These are phyloP conservation scores for Dryadomyces quercus-mongolicae DNA, from an alignment of 2,329 filamentous ascomycete genomes.

Conservation along the genomic window DNA sequence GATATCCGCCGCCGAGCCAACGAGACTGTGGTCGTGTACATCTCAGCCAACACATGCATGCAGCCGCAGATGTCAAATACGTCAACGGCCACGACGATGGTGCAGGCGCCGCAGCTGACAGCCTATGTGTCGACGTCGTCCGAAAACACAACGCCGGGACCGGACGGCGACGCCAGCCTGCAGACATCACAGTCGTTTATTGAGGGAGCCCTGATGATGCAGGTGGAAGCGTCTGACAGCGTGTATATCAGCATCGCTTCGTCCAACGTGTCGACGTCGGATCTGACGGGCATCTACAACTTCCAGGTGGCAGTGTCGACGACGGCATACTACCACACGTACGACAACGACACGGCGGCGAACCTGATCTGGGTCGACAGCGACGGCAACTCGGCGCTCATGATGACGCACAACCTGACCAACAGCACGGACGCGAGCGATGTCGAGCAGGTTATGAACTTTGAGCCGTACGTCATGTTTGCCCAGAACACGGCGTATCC, in stretches of 20 bases:
- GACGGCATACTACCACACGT: slow-evolving; percentile 64
- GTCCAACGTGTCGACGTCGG: slow-evolving; percentile 44
- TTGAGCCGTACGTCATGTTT: slow-evolving; percentile 65
- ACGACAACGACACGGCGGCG: slow-evolving; percentile 35
- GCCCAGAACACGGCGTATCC: slow-evolving; percentile 48
- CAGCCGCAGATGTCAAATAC: slow-evolving; percentile 49
- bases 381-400: slow-evolving; percentile 64
- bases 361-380: slow-evolving; percentile 74
- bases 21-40: slow-evolving; percentile 31
- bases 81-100: slow-evolving; percentile 17
- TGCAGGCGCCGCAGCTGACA: slow-evolving; percentile 57
- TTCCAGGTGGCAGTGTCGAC: slow-evolving; percentile 74
- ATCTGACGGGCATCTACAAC: slow-evolving; percentile 57
- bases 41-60: slow-evolving; percentile 77
- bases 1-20: neutral
- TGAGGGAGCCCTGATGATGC: slow-evolving; percentile 58
- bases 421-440: slow-evolving; percentile 31
- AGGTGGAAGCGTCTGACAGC: slow-evolving; percentile 47
- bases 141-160: slow-evolving; percentile 54
- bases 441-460: slow-evolving; percentile 40
- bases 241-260: slow-evolving; percentile 70
- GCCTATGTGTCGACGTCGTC: slow-evolving; percentile 62
- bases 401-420: slow-evolving; percentile 67
- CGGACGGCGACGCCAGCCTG: slow-evolving; percentile 30
- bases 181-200: slow-evolving; percentile 41